Conservation (phyloP, 2,329 filamentous ascomycete genomes). For the Aspergillus carbonarius region DNA sequence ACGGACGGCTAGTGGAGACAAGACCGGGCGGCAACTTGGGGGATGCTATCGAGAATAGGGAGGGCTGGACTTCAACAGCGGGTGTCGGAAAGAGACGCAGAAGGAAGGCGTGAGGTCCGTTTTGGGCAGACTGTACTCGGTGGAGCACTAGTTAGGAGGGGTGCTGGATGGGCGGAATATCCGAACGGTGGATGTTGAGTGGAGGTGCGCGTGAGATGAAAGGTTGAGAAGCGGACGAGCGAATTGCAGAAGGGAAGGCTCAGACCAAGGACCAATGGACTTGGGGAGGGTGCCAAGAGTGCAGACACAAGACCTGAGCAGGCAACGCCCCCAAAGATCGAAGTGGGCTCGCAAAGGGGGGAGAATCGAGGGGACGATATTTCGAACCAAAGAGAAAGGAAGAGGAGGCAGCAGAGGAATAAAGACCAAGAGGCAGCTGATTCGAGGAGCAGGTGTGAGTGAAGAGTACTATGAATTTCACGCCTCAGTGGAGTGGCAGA, state of each 20-base stretch:
- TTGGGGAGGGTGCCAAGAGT: conserved; percentile 32
- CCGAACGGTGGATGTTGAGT: conserved; percentile 33
- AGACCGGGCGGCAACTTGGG: conserved; percentile 18
- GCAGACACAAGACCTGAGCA: conserved; percentile 24
- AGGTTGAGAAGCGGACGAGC: conserved; percentile 30
- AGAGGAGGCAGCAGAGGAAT: conserved; percentile 16
- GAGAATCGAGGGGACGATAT: conserved; percentile 11
- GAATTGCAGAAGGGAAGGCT: conserved; percentile 27
- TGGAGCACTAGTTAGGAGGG: conserved; percentile 34
- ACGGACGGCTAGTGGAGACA: conserved; percentile 32
- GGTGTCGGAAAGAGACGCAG: conserved; percentile 41
- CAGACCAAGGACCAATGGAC: conserved; percentile 25
- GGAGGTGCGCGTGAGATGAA: conserved; percentile 35
- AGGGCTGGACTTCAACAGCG: conserved; percentile 47
- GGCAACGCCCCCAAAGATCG: conserved; percentile 10
- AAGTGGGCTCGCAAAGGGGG: conserved; percentile 17
- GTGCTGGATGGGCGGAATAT: conserved; percentile 37
- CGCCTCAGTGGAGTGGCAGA: conserved; percentile 19
- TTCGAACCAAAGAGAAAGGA: conserved; percentile 10
- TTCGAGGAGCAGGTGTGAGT: conserved; percentile 12
- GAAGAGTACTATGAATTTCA: conserved; percentile 13
- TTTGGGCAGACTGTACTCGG: conserved; percentile 48
- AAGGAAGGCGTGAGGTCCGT: conserved; percentile 52
- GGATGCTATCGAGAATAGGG: conserved; percentile 43
- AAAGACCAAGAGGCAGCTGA: conserved; percentile 9